phyloP scores from a whole-genome alignment of 257 asterid species.

The Capsicum chinense region DNA sequence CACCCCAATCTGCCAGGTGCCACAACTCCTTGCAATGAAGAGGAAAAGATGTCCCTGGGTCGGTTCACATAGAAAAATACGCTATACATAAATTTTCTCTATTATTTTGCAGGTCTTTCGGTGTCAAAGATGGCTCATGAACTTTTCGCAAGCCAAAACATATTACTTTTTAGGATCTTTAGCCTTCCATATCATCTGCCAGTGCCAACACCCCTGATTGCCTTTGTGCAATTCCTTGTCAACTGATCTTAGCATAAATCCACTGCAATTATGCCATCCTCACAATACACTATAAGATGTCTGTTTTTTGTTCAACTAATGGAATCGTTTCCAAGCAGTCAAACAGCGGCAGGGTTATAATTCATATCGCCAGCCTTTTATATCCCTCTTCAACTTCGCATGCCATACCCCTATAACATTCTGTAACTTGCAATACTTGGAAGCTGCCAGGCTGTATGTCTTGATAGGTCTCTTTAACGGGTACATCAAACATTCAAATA shows the following conservation, averaged over 20 bases:
- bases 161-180: neutral
- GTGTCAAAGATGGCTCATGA: constrained; percentile 8
- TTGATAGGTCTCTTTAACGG: neutral
- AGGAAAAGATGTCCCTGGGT: neutral
- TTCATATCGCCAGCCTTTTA: constrained; percentile 14
- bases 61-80: neutral
- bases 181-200: neutral
- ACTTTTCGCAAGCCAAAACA: neutral
- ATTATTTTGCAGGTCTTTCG: neutral
- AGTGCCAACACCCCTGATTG: neutral
- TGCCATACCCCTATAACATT: constrained; percentile 18
- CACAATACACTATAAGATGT: neutral
- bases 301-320: neutral
- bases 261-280: neutral
- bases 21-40: neutral
- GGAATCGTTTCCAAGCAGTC: constrained; percentile 17
- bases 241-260: neutral
- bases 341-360: neutral
- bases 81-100: neutral
- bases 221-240: neutral
- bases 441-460: neutral
- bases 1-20: neutral
- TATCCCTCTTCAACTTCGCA: neutral
- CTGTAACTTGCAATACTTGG: neutral
- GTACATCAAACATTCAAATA: neutral